A percentile compares a stretch with the other conserved stretches of the same genome.
phyloP scores from a whole-genome alignment of 1,139 yeast genomes.

The Debaryomyces psychrophilus region DNA sequence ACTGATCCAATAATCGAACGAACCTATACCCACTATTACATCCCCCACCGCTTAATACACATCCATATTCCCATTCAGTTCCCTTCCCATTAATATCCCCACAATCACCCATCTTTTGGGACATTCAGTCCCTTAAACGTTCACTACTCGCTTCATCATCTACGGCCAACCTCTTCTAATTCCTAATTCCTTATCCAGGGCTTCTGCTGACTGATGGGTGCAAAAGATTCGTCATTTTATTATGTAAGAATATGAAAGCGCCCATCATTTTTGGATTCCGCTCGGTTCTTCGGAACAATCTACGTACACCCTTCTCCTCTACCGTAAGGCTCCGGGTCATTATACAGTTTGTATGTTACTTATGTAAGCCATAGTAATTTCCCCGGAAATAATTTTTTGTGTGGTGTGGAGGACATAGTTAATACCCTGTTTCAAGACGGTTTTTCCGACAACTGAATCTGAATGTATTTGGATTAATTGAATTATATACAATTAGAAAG shows the following conservation, averaged over 20 bases:
- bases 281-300: constrained; percentile 9
- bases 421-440: constrained; percentile 6
- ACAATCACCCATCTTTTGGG: neutral
- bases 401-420: constrained; percentile 8
- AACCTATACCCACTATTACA: neutral
- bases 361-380: constrained; percentile 5
- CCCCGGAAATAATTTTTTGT: constrained; percentile 11
- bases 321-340: constrained; percentile 2
- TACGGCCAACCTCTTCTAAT: neutral
- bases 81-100: neutral
- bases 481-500: neutral
- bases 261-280: neutral
- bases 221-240: neutral
- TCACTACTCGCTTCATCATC: no score
- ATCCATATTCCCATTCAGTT: neutral
- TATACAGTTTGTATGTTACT: neutral
- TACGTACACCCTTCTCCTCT: neutral
- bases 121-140: no score
- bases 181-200: neutral
- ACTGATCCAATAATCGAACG: neutral
- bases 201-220: neutral
- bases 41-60: neutral
- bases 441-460: constrained; percentile 9
- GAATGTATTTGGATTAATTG: neutral
- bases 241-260: neutral